Conservation (phyloP, 495 filamentous ascomycete species). For the Lophium mytilinum region DNA sequence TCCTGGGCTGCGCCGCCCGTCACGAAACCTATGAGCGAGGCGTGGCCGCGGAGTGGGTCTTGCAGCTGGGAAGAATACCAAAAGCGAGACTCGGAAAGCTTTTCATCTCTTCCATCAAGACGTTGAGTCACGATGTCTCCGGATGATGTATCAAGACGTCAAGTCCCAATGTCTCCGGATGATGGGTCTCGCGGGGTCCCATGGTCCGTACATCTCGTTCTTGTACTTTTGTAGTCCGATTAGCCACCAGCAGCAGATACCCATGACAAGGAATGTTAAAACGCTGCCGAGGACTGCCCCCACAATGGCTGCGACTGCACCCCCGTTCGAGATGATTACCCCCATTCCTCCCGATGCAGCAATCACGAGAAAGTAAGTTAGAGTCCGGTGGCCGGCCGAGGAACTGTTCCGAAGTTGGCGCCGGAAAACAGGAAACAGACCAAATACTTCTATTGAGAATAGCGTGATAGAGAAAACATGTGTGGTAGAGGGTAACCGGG, state of each 20-base stretch:
- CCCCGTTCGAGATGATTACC: conserved; percentile 54
- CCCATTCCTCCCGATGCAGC: conserved; percentile 72
- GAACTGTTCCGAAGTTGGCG: conserved; percentile 74
- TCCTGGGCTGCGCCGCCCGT: not conserved
- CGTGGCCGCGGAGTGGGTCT: conserved; percentile 13
- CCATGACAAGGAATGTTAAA: conserved; percentile 69
- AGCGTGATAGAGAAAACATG: conserved; percentile 94
- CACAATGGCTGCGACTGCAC: conserved; percentile 64
- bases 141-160: conserved; percentile 44
- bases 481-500: conserved; percentile 74
- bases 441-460: conserved; percentile 95
- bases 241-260: conserved; percentile 94
- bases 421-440: conserved; percentile 89
- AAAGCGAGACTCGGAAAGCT: conserved; percentile 1
- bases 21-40: not conserved
- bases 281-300: conserved; percentile 65
- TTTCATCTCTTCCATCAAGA: not conserved
- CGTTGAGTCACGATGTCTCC: conserved; percentile 50
- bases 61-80: conserved; percentile 17
- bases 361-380: conserved; percentile 73
- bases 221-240: conserved; percentile 97
- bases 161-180: conserved; percentile 53
- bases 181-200: conserved; percentile 92
- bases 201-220: conserved; percentile 96
- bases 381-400: conserved; percentile 70